Percentiles rank a stretch among this genome's conserved stretches.
phyloP scores from a whole-genome alignment of 805 yeast genomes.

The Kodamaea nitidulidarum region DNA sequence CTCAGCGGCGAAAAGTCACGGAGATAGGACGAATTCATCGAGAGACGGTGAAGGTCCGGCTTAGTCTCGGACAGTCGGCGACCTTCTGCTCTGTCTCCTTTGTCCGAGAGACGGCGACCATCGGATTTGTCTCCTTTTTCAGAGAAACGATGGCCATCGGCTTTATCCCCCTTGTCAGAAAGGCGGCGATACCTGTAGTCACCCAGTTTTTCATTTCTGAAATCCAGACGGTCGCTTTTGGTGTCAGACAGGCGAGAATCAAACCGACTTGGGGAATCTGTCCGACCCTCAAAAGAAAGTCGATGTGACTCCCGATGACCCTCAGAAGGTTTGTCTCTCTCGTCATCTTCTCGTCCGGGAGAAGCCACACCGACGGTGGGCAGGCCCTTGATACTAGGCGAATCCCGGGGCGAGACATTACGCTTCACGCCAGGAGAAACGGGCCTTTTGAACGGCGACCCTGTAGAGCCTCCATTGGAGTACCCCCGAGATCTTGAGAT shows the following conservation, averaged over 20 bases:
- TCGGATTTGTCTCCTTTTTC: too few species aligned
- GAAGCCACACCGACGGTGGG: neutral
- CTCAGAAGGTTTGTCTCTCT: neutral
- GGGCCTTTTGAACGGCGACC: slow-evolving; percentile 41
- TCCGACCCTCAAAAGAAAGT: too few species aligned
- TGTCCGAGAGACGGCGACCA: too few species aligned
- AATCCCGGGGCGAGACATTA: slow-evolving; percentile 2
- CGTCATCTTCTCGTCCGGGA: neutral
- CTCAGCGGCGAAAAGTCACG: slow-evolving; percentile 43
- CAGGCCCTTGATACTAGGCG: neutral
- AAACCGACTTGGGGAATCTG: neutral
- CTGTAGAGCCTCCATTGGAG: slow-evolving; percentile 21
- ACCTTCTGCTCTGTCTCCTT: too few species aligned
- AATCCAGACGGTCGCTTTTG: neutral
- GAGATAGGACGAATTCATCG: neutral
- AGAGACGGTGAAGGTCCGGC: neutral
- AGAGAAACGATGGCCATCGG: too few species aligned
- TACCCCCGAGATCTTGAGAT: slow-evolving; percentile 30
- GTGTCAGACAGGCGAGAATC: neutral
- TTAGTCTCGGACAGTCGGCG: too few species aligned
- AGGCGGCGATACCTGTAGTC: too few species aligned
- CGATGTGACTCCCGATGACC: neutral
- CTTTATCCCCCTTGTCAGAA: too few species aligned
- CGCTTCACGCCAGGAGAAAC: slow-evolving; percentile 34
- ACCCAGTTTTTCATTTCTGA: too few species aligned